Evolutionary conservation across 2,329 filamentous ascomycete genomes (phyloP), one percentile per base, ranked within the genome.

Genomic region (Pseudocercospora fijiensis): DNA sequence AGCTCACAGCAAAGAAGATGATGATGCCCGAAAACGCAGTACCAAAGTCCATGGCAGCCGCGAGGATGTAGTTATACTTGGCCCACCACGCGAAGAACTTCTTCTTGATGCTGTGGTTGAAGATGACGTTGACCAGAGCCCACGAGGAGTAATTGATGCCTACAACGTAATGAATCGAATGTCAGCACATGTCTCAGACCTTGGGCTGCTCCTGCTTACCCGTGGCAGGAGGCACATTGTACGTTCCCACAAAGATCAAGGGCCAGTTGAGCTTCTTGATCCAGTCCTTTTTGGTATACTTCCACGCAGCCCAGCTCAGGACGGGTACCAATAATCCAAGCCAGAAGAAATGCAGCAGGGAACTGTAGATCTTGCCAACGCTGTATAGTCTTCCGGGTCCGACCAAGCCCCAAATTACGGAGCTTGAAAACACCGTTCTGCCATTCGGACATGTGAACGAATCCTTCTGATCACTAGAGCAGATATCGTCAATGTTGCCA

Each of bases 111-210:
- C n/a, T 96, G 78, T 65, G 62, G 24, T 72, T 71, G 60, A 73
- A 72, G 18, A 71, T 61, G 20, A 71, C 22, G 30, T 72, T 70
- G 22, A 72, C 68, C 11, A 70, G 33, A 0, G 89, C 90, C 92
- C 92, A 96, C 41, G 93, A 89, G 1, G 88, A 91, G 74, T 95
- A 96, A 76, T 96, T 96, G 67, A 96, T 86, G 0, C 92, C 66
- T 43, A n/a, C 1, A 30, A 22, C 26, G 27, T 27, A n/a, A 41
- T 18, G 27, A 9, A 11, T 18, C 24, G 24, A 30, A 60, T 3
- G 20, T 41, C 4, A 37, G 27, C 27, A 55, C 16, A 28, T 52
- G 10, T 52, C 10, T 3, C 9, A 49, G n/a, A n/a, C n/a, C n/a
- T 24, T 22, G 18, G 11, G 45, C n/a, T 10, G 18, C 11, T 20